These are phyloP conservation scores for Schwanniomyces yamadae DNA, from an alignment of 805 yeast genomes.

Conservation along the genomic window DNA sequence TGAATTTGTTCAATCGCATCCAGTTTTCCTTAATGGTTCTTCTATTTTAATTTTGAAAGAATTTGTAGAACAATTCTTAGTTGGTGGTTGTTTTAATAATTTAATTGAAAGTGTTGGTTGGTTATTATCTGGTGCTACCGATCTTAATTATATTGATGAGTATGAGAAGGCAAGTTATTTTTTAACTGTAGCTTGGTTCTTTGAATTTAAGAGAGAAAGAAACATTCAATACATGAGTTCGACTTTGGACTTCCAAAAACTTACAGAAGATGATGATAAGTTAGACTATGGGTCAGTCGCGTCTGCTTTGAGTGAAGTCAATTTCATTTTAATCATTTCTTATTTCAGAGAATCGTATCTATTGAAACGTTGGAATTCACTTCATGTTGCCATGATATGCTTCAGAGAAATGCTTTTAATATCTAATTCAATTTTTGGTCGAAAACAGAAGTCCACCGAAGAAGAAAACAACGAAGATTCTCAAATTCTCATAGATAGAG, in stretches of 20 bases:
- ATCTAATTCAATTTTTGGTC: slow-evolving; percentile 41
- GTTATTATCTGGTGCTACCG: slow-evolving; percentile 29
- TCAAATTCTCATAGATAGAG: slow-evolving; percentile 27
- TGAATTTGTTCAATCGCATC: slow-evolving; percentile 26
- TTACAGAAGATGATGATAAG: slow-evolving; percentile 24
- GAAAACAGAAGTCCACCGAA: slow-evolving; percentile 13
- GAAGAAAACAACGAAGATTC: slow-evolving; percentile 42
- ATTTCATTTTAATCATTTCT: slow-evolving; percentile 52
- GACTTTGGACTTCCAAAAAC: slow-evolving; percentile 6
- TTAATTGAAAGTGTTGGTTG: slow-evolving; percentile 53
- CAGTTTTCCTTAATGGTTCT: slow-evolving; percentile 28
- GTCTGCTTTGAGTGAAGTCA: slow-evolving; percentile 58
- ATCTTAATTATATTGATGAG: slow-evolving; percentile 29
- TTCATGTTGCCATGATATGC: slow-evolving; percentile 68
- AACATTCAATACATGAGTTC: slow-evolving; percentile 8
- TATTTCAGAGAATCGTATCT: slow-evolving; percentile 44
- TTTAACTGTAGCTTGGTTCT: slow-evolving; percentile 70
- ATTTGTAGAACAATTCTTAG: slow-evolving; percentile 50
- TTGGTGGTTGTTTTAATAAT: slow-evolving; percentile 74
- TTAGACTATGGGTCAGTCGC: slow-evolving; percentile 47
- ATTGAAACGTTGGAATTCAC: slow-evolving; percentile 52
- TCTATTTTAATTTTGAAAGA: slow-evolving; percentile 39
- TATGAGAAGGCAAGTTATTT: slow-evolving; percentile 49
- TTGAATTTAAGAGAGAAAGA: slow-evolving; percentile 56
- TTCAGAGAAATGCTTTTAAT: slow-evolving; percentile 61